Evolutionary conservation across 371 early-diverging fungal genomes (phyloP).

Genomic region (Rhizopus arrhizus): DNA sequence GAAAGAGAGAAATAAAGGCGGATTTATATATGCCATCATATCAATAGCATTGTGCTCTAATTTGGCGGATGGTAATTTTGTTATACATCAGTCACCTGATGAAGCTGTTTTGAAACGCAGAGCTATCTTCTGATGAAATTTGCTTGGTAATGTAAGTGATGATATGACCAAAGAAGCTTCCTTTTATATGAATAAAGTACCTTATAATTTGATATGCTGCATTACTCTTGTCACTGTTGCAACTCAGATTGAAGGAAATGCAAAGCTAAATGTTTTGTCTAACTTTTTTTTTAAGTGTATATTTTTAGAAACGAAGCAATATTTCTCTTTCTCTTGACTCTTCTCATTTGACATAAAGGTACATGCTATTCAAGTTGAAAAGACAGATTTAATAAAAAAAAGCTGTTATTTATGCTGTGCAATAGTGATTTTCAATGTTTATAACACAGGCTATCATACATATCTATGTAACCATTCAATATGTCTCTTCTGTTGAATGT

Average conservation of each 20-base stretch:
- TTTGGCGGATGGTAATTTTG: background rate
- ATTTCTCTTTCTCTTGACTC: background rate
- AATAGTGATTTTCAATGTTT: background rate
- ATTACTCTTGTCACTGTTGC: background rate
- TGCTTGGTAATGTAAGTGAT: constrained; percentile 1
- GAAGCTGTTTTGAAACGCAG: background rate
- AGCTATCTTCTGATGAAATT: constrained; percentile 1
- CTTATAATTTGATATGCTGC: too few relatives aligned
- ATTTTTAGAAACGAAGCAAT: background rate
- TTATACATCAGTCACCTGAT: constrained; percentile 2
- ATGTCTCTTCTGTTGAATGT: too few relatives aligned
- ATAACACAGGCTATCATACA: background rate
- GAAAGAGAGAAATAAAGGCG: background rate
- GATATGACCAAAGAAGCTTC: constrained; percentile 1
- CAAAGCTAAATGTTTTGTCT: background rate
- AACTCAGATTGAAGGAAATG: background rate
- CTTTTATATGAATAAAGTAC: background rate
- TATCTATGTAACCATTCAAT: too few relatives aligned
- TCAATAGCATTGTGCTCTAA: background rate
- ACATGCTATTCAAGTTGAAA: background rate
- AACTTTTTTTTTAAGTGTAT: background rate
- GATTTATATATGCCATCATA: constrained; percentile 1
- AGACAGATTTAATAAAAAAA: background rate
- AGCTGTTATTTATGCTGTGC: background rate
- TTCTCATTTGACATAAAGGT: background rate